Conservation (phyloP, 1,284 basidiomycete species). For the Cutaneotrichosporon cyanovorans region DNA sequence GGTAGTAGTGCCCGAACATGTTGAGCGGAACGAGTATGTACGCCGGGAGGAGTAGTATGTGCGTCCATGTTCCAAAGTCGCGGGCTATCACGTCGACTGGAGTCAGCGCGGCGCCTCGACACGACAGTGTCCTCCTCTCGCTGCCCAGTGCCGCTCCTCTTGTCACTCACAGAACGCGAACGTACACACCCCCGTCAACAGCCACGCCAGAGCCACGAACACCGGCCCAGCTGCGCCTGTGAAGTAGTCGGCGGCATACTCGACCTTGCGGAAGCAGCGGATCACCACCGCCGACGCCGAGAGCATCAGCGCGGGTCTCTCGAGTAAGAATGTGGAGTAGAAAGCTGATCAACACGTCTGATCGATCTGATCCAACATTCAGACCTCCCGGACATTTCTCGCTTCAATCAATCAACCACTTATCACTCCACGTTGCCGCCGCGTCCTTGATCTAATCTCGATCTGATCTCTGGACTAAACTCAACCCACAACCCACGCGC, state of each 20-base stretch:
- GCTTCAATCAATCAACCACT: too few relatives aligned
- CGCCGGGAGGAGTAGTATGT: conserved; percentile 51
- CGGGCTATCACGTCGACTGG: conserved; percentile 62
- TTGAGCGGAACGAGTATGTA: conserved; percentile 71
- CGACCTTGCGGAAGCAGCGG: conserved; percentile 73
- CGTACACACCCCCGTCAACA: conserved; percentile 61
- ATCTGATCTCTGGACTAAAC: too few relatives aligned
- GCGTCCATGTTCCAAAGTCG: conserved; percentile 53
- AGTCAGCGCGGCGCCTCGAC: conserved; percentile 11
- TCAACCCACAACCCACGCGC: too few relatives aligned
- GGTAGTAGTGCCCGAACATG: conserved; percentile 74
- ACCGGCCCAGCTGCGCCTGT: conserved; percentile 85
- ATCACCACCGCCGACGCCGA: conserved; percentile 55
- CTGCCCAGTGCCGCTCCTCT: too few relatives aligned
- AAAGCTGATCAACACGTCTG: too few relatives aligned
- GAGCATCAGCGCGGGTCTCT: conserved; percentile 22
- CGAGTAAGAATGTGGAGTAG: neutral
- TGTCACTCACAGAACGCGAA: conserved; percentile 69
- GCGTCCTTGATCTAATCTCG: too few relatives aligned
- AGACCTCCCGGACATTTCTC: too few relatives aligned
- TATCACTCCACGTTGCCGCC: too few relatives aligned
- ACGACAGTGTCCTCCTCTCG: too few relatives aligned
- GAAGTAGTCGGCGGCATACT: conserved; percentile 66
- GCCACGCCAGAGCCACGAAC: conserved; percentile 70
- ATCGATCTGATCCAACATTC: too few relatives aligned